These are phyloP conservation scores for Solanum sejunctum DNA, from an alignment of 257 asterid species.

Conservation along the genomic window DNA sequence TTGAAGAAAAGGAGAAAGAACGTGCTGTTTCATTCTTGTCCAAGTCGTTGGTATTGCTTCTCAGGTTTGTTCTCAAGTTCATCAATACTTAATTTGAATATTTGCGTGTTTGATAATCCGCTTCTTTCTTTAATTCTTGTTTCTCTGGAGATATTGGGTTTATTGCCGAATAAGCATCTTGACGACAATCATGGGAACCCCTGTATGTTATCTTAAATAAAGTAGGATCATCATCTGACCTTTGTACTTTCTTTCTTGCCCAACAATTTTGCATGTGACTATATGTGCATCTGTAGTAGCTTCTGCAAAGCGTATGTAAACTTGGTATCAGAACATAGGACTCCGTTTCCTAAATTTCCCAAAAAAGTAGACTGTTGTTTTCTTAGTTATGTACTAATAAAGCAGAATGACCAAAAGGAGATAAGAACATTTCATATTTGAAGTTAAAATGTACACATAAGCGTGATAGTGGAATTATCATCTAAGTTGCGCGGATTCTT, in stretches of 20 bases:
- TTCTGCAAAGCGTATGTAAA: constrained; percentile 31
- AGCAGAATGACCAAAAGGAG: neutral
- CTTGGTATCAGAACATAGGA: neutral
- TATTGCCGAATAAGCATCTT: constrained; percentile 11
- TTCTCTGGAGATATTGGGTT: constrained; percentile 24
- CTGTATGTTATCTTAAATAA: constrained; percentile 69
- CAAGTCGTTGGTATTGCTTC: constrained; percentile 36
- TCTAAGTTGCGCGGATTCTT: no score
- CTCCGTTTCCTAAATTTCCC: neutral
- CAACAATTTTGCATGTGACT: constrained; percentile 40
- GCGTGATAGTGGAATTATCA: neutral
- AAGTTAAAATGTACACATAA: neutral
- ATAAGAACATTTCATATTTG: neutral
- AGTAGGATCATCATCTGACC: constrained; percentile 70
- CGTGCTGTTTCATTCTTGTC: constrained; percentile 17
- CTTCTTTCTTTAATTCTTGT: constrained; percentile 16
- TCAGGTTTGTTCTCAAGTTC: constrained; percentile 39
- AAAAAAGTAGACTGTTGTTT: neutral
- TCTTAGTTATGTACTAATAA: neutral
- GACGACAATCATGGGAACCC: constrained; percentile 53
- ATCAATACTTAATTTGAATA: constrained; percentile 27
- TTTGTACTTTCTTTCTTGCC: constrained; percentile 86
- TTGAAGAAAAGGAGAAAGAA: constrained; percentile 48
- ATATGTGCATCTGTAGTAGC: constrained; percentile 76
- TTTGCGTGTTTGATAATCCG: constrained; percentile 9